Conservation (phyloP, 164 flowering plant species). For the Liquidambar formosana region DNA sequence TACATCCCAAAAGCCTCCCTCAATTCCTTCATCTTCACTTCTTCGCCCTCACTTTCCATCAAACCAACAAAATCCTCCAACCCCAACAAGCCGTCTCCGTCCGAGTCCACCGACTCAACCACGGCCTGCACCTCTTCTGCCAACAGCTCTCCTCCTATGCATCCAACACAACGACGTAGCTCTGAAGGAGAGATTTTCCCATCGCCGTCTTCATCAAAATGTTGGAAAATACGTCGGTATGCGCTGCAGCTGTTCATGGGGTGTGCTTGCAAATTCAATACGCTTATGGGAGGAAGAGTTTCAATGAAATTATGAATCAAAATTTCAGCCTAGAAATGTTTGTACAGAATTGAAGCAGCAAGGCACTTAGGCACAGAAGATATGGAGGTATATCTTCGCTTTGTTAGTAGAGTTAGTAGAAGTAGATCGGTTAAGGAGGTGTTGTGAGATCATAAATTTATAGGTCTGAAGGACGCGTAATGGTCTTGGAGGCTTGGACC, state of each 20-base stretch:
- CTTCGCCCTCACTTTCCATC: conserved; percentile 33
- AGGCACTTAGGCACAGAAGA: no score
- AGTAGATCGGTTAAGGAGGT: no score
- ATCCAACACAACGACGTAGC: conserved; percentile 26
- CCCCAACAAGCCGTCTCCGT: conserved; percentile 40
- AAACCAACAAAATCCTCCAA: conserved; percentile 38
- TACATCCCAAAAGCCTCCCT: conserved; percentile 51
- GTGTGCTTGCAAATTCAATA: no score
- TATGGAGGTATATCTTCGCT: no score
- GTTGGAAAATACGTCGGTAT: conserved; percentile 35
- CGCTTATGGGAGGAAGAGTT: no score
- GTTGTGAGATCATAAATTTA: no score
- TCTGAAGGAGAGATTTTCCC: conserved; percentile 40
- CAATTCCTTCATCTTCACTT: conserved; percentile 37
- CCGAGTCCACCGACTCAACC: conserved; percentile 26
- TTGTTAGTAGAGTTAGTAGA: no score
- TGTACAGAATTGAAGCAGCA: no score
- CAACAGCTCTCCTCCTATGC: conserved; percentile 27
- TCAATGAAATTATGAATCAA: no score
- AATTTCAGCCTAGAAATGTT: no score
- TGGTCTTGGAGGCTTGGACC: no score
- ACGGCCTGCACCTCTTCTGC: conserved; percentile 30
- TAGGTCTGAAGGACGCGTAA: no score
- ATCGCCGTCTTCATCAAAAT: conserved; percentile 35
- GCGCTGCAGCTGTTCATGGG: conserved; percentile 31